Conservation (phyloP, 2,329 filamentous ascomycete genomes). For the Colletotrichum euphorbiae region DNA sequence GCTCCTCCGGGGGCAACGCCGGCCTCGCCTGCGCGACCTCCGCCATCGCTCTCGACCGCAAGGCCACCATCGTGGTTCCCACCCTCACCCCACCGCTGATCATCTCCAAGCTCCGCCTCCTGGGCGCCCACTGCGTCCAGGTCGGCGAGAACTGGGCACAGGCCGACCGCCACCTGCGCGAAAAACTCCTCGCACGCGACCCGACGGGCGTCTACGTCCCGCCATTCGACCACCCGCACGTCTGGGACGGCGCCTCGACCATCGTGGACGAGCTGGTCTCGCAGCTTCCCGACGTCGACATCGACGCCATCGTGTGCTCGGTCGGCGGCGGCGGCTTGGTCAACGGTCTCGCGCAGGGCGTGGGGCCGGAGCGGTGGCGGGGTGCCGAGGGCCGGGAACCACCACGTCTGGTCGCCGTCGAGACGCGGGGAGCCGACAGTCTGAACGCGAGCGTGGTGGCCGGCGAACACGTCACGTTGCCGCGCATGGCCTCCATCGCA, state of each 20-base stretch:
- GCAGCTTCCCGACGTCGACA: conserved; percentile 54
- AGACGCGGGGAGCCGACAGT: conserved; percentile 80
- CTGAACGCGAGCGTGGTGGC: conserved; percentile 71
- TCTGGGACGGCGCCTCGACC: conserved; percentile 74
- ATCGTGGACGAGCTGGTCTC: conserved; percentile 64
- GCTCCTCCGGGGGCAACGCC: conserved; percentile 84
- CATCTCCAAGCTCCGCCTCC: conserved; percentile 75
- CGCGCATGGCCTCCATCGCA: conserved; percentile 80
- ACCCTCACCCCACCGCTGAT: conserved; percentile 73
- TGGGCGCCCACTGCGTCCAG: conserved; percentile 77
- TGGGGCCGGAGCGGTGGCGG: conserved; percentile 60
- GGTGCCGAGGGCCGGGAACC: conserved; percentile 46
- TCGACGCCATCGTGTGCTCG: conserved; percentile 80
- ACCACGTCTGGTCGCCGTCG: conserved; percentile 75
- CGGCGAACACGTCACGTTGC: conserved; percentile 70
- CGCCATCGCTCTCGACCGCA: conserved; percentile 70
- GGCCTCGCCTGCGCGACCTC: conserved; percentile 84
- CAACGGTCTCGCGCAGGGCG: conserved; percentile 78
- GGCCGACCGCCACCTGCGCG: conserved; percentile 74
- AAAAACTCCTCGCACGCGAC: conserved; percentile 66
- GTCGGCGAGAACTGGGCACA: conserved; percentile 75
- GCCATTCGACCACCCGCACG: conserved; percentile 75
- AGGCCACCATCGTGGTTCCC: conserved; percentile 82
- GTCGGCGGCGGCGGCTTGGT: conserved; percentile 86
- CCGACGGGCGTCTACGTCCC: conserved; percentile 71